These are phyloP conservation scores for Penstemon barbatus DNA, from an alignment of 257 asterid species.

Conservation along the genomic window DNA sequence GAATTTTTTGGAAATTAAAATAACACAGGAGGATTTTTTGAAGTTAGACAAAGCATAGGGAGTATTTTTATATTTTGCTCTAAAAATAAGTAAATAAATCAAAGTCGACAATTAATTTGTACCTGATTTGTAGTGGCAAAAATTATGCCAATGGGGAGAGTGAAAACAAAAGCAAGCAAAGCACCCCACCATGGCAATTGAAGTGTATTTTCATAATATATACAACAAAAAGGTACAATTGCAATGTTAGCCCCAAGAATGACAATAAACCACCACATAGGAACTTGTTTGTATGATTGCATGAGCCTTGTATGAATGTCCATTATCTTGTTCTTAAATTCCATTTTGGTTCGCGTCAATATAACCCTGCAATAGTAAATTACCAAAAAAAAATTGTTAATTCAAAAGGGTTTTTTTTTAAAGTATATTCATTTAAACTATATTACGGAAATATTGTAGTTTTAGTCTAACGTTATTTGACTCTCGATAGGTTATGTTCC, in stretches of 20 bases:
- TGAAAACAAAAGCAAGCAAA: conserved; percentile 45
- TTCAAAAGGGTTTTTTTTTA: too few species aligned
- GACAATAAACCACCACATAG: conserved; percentile 52
- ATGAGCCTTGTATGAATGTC: conserved; percentile 57
- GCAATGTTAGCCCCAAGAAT: conserved; percentile 40
- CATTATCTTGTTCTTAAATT: conserved; percentile 27
- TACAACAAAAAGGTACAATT: conserved; percentile 32
- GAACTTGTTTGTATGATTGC: conserved; percentile 49
- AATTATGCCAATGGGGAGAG: conserved; percentile 60
- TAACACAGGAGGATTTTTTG: too few species aligned
- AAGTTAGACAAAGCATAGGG: too few species aligned
- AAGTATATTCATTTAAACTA: too few species aligned
- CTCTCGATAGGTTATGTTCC: too few species aligned
- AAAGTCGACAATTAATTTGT: not conserved
- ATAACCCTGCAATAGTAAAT: conserved; percentile 34
- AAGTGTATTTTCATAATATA: conserved; percentile 29
- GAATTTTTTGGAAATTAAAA: too few species aligned
- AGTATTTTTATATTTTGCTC: too few species aligned
- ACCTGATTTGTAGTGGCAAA: conserved; percentile 67
- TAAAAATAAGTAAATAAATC: not conserved
- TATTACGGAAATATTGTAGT: too few species aligned
- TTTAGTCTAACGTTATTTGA: too few species aligned
- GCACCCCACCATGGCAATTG: conserved; percentile 74
- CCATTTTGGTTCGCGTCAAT: conserved; percentile 35
- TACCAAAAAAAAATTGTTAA: too few species aligned